Conservation (phyloP, 2,329 filamentous ascomycete genomes). For the Neofusicoccum parvum region DNA sequence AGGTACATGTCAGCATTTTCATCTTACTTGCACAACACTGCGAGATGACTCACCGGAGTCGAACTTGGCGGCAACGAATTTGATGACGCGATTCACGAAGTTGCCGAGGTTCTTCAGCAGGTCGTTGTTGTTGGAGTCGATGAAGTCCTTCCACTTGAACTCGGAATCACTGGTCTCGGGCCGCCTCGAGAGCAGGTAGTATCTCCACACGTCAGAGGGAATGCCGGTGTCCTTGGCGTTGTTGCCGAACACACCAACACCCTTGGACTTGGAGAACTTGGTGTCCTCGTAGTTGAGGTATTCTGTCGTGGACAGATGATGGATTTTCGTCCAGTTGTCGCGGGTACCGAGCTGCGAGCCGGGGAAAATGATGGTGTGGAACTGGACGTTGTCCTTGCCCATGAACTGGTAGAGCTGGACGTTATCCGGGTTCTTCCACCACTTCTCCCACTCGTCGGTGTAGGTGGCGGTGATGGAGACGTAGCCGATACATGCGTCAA, state of each 20-base stretch:
- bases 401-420: slow-evolving; percentile 90
- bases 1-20: not conserved
- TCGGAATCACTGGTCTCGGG: slow-evolving; percentile 86
- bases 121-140: slow-evolving; percentile 84
- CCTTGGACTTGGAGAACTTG: slow-evolving; percentile 91
- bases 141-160: slow-evolving; percentile 86
- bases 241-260: slow-evolving; percentile 88
- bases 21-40: not conserved
- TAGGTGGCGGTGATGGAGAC: slow-evolving; percentile 93
- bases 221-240: slow-evolving; percentile 86
- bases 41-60: slow-evolving; percentile 56
- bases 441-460: slow-evolving; percentile 86
- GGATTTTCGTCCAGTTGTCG: slow-evolving; percentile 86
- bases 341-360: slow-evolving; percentile 80
- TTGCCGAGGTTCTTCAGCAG: slow-evolving; percentile 74
- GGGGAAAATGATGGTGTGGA: slow-evolving; percentile 92
- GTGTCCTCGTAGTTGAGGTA: slow-evolving; percentile 55
- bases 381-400: slow-evolving; percentile 87
- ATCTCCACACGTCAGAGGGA: slow-evolving; percentile 86
- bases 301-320: slow-evolving; percentile 66
- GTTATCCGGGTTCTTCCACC: slow-evolving; percentile 89
- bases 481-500: slow-evolving; percentile 92
- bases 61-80: slow-evolving; percentile 70
- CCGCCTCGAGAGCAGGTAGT: slow-evolving; percentile 82
- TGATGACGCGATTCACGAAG: slow-evolving; percentile 61